Evolutionary conservation across 176 grass and related monocot species (phyloP).

Genomic region (Rhynchospora pubera): DNA sequence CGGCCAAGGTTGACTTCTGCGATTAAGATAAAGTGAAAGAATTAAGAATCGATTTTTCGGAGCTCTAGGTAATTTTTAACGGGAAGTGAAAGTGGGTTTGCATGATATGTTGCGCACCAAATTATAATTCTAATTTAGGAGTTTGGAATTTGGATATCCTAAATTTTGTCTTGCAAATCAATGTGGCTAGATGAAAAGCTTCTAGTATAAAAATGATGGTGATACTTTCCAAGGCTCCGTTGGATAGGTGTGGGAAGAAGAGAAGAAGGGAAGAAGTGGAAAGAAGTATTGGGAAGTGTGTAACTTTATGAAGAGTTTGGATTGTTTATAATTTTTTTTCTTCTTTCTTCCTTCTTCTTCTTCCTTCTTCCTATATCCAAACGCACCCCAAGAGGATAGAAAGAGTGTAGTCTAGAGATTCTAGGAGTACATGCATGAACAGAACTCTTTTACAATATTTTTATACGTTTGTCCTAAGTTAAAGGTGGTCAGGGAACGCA

Average conservation of each 20-base stretch:
- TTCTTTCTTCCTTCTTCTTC: too few relatives aligned
- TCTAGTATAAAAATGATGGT: background rate
- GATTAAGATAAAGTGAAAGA: background rate
- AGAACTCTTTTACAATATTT: background rate
- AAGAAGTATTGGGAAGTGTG: too few relatives aligned
- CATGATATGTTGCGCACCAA: slow-evolving; percentile 1
- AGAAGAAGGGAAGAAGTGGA: too few relatives aligned
- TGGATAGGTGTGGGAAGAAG: too few relatives aligned
- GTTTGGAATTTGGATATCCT: background rate
- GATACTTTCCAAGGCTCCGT: background rate
- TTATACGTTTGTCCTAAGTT: background rate
- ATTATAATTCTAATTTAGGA: background rate
- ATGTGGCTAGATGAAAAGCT: slow-evolving; percentile 13
- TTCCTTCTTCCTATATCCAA: too few relatives aligned
- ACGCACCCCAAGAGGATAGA: background rate
- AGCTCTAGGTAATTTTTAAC: slow-evolving; percentile 7
- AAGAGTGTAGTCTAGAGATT: background rate
- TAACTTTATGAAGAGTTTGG: too few relatives aligned
- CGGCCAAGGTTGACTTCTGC: background rate
- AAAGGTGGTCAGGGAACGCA: too few relatives aligned
- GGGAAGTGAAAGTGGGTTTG: background rate
- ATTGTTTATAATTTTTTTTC: too few relatives aligned
- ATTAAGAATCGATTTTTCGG: background rate
- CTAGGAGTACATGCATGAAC: background rate
- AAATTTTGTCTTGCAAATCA: background rate